Evolutionary conservation across 305 asterid genomes (phyloP).

Genomic region (Ilex paraguariensis): DNA sequence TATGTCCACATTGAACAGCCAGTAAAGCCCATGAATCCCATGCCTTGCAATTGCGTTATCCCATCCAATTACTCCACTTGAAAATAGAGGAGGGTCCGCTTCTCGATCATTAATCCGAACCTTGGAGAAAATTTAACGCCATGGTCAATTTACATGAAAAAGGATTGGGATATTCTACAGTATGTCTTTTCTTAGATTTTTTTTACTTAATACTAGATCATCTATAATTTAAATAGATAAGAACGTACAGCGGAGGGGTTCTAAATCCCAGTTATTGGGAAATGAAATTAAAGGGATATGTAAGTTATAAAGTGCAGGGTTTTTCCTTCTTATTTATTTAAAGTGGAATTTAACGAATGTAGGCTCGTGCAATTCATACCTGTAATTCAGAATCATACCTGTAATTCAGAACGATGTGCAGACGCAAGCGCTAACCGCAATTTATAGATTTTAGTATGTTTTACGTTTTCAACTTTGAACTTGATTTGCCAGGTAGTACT

Average conservation of each 20-base stretch:
- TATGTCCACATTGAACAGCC: conserved; percentile 21
- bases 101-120: conserved; percentile 17
- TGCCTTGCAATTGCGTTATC: conserved; percentile 27
- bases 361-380: not conserved
- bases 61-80: conserved; percentile 22
- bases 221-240: too few species aligned
- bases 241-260: too few species aligned
- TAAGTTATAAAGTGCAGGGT: too few species aligned
- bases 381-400: too few species aligned
- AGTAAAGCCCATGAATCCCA: conserved; percentile 24
- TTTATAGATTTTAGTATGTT: conserved; percentile 17
- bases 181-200: too few species aligned
- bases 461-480: conserved; percentile 16
- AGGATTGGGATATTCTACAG: too few species aligned
- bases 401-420: conserved; percentile 17
- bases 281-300: too few species aligned
- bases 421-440: conserved; percentile 29
- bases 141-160: not conserved
- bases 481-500: conserved; percentile 27
- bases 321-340: too few species aligned
- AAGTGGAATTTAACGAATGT: too few species aligned
- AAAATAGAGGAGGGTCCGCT: conserved; percentile 13
- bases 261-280: too few species aligned
- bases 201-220: too few species aligned
- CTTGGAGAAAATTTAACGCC: conserved; percentile 1